Evolutionary conservation across 352 stramenopile species (phyloP), one percentile per base, ranked within the genome.

Genomic region (Pythium sp.): DNA sequence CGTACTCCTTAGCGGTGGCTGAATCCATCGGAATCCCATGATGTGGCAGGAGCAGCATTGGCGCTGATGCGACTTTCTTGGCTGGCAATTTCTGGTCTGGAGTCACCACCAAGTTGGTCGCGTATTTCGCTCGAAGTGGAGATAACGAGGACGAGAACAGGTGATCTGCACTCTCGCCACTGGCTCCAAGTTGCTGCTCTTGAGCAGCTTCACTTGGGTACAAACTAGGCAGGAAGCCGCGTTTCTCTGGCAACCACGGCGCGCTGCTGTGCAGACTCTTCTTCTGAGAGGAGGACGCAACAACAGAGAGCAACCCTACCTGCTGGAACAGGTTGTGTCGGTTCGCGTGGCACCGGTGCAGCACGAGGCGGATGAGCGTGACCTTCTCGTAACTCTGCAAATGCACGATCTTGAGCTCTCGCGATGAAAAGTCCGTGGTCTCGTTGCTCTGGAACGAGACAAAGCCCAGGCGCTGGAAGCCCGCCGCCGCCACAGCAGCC

Each of bases 401-500:
- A 5, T 69, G 65, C 5, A 90, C 71, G 41, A 77, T 75, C 70
- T 89, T 85, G 51, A 89, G 73, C 46, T 90, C 81, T n/a, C 82
- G 74, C 5, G 76, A 64, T 1, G 63, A 49, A 43, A 72, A 73
- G 0, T 78, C 34, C 1, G 70, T 71, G 12, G 55, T 56, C 6
- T 74, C 57, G 41, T 72, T 81, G 26, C 55, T 71, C 5, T 72
- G 62, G 34, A 88, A 67, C 12, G 60, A 56, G 26, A 90, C 73
- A 55, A 79, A 88, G 0, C 82, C 82, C 24, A 90, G 75, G 9
- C 76, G 70, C 2, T 76, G 66, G 34, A 82, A 87, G 15, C 7
- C 28, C 56, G 5, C 71, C 56, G 5, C 58, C 38, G 41, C 47
- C 59, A 26, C 24, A 26, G 24, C 24, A 26, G 24, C 46, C 58